These are phyloP conservation scores for Solidago caesia DNA, from an alignment of 129 eudicot genomes.

Conservation along the genomic window DNA sequence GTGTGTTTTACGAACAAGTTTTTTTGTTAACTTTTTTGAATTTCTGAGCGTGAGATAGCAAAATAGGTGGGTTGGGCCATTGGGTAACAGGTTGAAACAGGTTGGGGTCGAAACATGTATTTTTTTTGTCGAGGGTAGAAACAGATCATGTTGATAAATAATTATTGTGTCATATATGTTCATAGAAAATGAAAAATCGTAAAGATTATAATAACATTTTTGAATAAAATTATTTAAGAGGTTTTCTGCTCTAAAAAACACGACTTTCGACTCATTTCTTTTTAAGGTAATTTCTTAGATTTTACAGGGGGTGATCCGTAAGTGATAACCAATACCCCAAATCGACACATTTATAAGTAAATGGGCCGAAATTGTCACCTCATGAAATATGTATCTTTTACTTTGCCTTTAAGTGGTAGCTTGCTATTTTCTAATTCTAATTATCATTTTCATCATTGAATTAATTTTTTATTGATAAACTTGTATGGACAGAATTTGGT, in stretches of 20 bases:
- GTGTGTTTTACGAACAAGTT: conserved; percentile 29
- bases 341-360: background rate
- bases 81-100: background rate
- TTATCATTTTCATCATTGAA: conserved; percentile 6
- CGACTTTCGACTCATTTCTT: background rate
- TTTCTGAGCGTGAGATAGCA: background rate
- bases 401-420: background rate
- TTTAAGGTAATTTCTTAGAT: background rate
- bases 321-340: background rate
- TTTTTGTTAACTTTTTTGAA: background rate
- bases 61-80: background rate
- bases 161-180: background rate
- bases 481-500: conserved; percentile 61
- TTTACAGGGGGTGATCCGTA: background rate
- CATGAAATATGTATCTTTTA: background rate
- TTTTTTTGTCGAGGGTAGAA: background rate
- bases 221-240: background rate
- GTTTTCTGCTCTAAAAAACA: background rate
- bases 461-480: background rate
- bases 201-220: no score
- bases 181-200: background rate
- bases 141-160: background rate
- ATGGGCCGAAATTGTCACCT: background rate
- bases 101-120: background rate
- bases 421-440: background rate